Conservation (phyloP, 2,329 filamentous ascomycete species). For the Samsoniella hepiali region DNA sequence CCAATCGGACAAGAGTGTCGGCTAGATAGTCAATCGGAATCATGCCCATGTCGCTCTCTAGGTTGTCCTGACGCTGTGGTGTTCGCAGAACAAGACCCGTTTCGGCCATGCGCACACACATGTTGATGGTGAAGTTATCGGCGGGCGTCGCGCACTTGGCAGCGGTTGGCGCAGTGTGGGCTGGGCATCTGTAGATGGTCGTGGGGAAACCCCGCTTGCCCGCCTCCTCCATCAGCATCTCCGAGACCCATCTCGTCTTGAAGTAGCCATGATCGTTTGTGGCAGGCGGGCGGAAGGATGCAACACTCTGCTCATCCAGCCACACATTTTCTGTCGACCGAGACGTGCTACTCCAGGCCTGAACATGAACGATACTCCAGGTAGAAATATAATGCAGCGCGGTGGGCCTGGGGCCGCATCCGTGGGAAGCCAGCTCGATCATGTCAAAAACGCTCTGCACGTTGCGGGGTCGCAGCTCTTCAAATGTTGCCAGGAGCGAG, state of each 20-base stretch:
- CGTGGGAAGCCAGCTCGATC: slow-evolving; percentile 26
- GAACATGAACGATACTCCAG: slow-evolving; percentile 28
- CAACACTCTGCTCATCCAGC: slow-evolving; percentile 23
- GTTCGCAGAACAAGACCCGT: neutral
- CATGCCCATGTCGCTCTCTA: slow-evolving; percentile 14
- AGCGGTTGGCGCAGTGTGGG: slow-evolving; percentile 16
- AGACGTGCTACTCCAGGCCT: slow-evolving; percentile 24
- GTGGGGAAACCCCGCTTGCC: slow-evolving; percentile 26
- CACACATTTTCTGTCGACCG: slow-evolving; percentile 22
- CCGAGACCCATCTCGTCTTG: slow-evolving; percentile 29
- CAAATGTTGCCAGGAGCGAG: slow-evolving; percentile 27
- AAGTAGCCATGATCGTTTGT: slow-evolving; percentile 28
- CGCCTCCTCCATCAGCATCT: slow-evolving; percentile 26
- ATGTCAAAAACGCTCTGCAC: slow-evolving; percentile 26
- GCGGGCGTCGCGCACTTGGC: neutral
- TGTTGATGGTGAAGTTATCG: slow-evolving; percentile 13
- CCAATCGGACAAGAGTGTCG: slow-evolving; percentile 9
- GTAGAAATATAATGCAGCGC: slow-evolving; percentile 27
- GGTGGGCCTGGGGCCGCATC: neutral
- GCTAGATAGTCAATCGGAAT: slow-evolving; percentile 14
- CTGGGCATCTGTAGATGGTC: slow-evolving; percentile 22
- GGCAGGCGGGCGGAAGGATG: slow-evolving; percentile 25
- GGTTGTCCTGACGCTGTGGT: neutral
- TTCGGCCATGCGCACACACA: slow-evolving; percentile 2
- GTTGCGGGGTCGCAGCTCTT: slow-evolving; percentile 24